A percentile compares a stretch with the other conserved stretches of the same genome.
Evolutionary conservation across 495 filamentous ascomycete species (phyloP).

Genomic region (Talaromyces proteolyticus): DNA sequence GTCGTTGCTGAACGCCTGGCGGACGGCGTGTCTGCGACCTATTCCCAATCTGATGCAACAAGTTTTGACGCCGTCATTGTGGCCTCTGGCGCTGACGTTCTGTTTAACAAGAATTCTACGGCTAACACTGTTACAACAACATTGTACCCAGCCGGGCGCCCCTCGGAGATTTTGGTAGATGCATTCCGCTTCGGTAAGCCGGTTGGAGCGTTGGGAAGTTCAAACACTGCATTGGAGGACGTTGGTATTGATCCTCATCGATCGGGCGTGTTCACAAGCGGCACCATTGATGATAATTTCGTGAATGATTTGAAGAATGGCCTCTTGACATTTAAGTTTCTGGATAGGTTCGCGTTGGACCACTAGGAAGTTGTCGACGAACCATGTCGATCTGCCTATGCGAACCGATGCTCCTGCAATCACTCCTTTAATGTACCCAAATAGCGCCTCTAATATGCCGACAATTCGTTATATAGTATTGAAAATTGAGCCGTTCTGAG

Average conservation of each 20-base stretch:
- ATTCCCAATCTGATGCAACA: slow-evolving; percentile 62
- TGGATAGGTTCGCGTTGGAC: slow-evolving; percentile 53
- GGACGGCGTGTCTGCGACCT: slow-evolving; percentile 59
- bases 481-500: too few species aligned
- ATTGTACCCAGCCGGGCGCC: slow-evolving; percentile 59
- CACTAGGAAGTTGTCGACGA: neutral
- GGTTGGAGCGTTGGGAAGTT: slow-evolving; percentile 54
- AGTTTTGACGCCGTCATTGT: slow-evolving; percentile 67
- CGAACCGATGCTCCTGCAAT: too few species aligned
- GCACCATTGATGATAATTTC: slow-evolving; percentile 27
- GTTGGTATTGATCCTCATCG: slow-evolving; percentile 29
- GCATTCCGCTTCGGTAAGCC: slow-evolving; percentile 71
- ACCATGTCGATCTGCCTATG: too few species aligned
- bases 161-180: slow-evolving; percentile 57
- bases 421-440: neutral
- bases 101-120: slow-evolving; percentile 37
- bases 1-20: slow-evolving; percentile 58
- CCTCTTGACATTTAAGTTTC: slow-evolving; percentile 60
- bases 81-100: slow-evolving; percentile 45
- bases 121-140: slow-evolving; percentile 23
- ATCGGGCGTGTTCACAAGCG: slow-evolving; percentile 47
- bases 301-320: slow-evolving; percentile 48
- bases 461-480: too few species aligned
- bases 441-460: neutral
- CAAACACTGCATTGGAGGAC: slow-evolving; percentile 29